A percentile compares a stretch with the other conserved stretches of the same genome.
These are phyloP conservation scores for Nakaseomyces kungkrabaensis DNA, from an alignment of 1,139 yeast species.

Conservation along the genomic window DNA sequence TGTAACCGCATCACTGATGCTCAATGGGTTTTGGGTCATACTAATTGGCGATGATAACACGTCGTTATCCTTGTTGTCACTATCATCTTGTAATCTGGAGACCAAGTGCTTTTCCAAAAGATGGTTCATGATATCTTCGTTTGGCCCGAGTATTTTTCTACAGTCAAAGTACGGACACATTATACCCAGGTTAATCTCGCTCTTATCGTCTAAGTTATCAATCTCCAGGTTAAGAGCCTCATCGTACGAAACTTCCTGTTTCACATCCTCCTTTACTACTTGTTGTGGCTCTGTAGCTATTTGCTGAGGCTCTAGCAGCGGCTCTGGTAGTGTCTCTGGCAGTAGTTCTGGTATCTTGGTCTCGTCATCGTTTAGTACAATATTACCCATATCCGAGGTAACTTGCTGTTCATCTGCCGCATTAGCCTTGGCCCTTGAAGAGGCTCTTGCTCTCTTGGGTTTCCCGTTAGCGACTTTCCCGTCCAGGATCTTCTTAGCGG, in stretches of 20 bases:
- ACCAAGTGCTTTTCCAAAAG: slow-evolving; percentile 6
- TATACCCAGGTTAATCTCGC: slow-evolving; percentile 1
- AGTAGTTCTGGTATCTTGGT: too few species aligned
- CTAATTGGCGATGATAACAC: neutral
- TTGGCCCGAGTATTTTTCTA: slow-evolving; percentile 6
- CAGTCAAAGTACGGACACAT: slow-evolving; percentile 18
- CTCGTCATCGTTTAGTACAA: neutral
- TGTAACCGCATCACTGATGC: neutral
- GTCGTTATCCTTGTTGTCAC: neutral
- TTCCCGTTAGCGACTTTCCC: neutral
- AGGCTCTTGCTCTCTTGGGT: neutral
- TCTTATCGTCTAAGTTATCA: neutral
- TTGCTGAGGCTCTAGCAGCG: too few species aligned
- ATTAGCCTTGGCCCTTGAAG: neutral
- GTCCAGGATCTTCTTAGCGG: neutral
- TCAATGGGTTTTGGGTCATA: neutral
- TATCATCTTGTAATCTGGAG: neutral
- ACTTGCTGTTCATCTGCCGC: neutral
- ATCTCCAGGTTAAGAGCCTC: neutral
- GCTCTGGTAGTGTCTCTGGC: too few species aligned
- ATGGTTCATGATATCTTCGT: slow-evolving; percentile 15
- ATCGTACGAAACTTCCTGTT: neutral
- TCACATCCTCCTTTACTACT: neutral
- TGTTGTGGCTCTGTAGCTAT: too few species aligned
- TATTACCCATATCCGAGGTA: neutral